Base-by-base conservation (phyloP, 2,329 filamentous ascomycete genomes). In the Periconia digitata region DNA sequence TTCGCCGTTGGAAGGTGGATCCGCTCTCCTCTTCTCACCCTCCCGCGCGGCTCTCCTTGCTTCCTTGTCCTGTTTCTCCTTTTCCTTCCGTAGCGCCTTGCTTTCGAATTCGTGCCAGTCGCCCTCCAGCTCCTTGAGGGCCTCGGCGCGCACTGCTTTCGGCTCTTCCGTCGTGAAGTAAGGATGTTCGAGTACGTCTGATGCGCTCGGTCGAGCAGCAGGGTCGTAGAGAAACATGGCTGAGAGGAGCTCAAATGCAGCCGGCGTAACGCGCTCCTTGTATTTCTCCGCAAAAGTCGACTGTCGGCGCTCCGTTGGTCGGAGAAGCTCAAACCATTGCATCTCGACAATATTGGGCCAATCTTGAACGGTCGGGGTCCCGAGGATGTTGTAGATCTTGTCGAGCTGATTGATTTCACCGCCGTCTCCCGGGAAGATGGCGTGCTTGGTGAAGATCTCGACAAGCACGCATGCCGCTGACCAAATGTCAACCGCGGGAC, bases 101-200 rank as follows among this genome's bases (percentile, higher is more conserved):
- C 90, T 95, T 74, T 99, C 94, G 63, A 97, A 96, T 69, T 99
- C 94, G 67, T 99, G 94, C 94, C 94, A 99, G 62, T 99, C 94
- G 18, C 94, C 94, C 60, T 94, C 84, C 23, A 99, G 80, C 41
- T 85, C 78, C 50, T 86, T 85, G 42, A 99, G 81, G 85, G 96
- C 92, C 55, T 86, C 77, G 35, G 91, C 89, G 64, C 95, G 90
- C 63, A 82, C 82, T 18, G 92, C 79, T 46, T 77, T 72, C 16
- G 94, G 92, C 58, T 90, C 85, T 72, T 99, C 94, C 32, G 79
- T 79, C 4, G 82, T 85, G 66, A 99, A 99, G 74, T 99, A 99
- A 1, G 86, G 79, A 70, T 99, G 92, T 54, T 87, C 82, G 29
- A 99, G 79, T 15, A 96, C 87, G 63, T 95, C 85, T 18, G 87